Conservation (phyloP, 2,329 filamentous ascomycete genomes). For the Claviceps citrina region DNA sequence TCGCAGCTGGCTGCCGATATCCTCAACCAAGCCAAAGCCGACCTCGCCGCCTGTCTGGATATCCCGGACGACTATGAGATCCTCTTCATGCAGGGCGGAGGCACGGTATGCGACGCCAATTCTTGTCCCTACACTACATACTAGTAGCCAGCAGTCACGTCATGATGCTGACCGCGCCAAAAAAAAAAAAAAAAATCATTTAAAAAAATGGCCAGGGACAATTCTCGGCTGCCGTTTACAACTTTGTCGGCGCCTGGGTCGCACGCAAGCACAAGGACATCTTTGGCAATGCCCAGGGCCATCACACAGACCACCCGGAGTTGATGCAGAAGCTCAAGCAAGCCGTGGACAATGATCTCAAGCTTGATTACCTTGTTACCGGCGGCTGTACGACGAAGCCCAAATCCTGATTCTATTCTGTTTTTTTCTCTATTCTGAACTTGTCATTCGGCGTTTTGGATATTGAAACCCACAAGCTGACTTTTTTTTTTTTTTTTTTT, state of each 20-base stretch:
- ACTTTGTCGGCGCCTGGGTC: constrained; percentile 73
- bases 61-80: constrained; percentile 79
- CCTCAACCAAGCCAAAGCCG: constrained; percentile 61
- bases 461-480: no score
- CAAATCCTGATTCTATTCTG: neutral
- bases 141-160: no score
- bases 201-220: constrained; percentile 45
- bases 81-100: constrained; percentile 76
- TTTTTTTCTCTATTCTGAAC: neutral
- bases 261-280: constrained; percentile 48
- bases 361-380: constrained; percentile 80
- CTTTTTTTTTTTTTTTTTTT: neutral
- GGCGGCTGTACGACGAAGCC: constrained; percentile 48
- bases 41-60: constrained; percentile 58
- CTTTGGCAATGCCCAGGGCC: constrained; percentile 37
- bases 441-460: no score
- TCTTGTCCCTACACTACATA: neutral
- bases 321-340: constrained; percentile 34
- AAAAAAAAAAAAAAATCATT: no score
- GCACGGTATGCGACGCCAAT: constrained; percentile 24
- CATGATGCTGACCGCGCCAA: no score
- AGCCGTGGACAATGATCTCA: constrained; percentile 44
- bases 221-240: constrained; percentile 73
- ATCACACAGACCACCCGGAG: constrained; percentile 31
- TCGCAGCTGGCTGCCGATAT: constrained; percentile 65